Evolutionary conservation across 2,329 filamentous ascomycete genomes (phyloP), one percentile per base, ranked within the genome.

Genomic region (Westerdykella aurantiaca): DNA sequence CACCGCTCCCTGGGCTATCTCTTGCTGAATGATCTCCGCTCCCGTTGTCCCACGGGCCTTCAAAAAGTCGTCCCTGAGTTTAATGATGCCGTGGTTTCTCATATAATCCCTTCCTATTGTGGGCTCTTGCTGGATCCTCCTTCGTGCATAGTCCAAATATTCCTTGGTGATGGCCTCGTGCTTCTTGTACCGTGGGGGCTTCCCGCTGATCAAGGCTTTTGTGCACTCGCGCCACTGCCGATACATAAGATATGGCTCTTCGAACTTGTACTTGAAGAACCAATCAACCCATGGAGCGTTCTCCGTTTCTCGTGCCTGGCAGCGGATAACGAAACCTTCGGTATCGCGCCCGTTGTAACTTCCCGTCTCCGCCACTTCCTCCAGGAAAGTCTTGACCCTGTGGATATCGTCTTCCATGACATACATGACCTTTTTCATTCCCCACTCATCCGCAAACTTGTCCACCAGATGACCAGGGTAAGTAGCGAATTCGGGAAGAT

Each of bases 211-310:
- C 45, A 97, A 69, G 5, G 87, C 79, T 67, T 95, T 97, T 34
- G 93, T 98, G 64, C 87, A 95, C 71, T 98, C 93, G 49, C 93
- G 83, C 93, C 93, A 98, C 71, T 98, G 93, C 18, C 93, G 83
- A 70, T 97, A 98, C 88, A 98, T 94, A 48, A 98, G 73, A 64
- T 98, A 98, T 0, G 93, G 93, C 70, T 98, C 93, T 62, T 98
- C 93, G 48, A 98, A 98, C 72, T 98, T 98, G 79, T 90, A 98
- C 70, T 98, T 98, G 82, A 98, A 98, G 70, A 98, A 98, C 93
- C 93, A 98, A 66, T 98, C 90, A n/a, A 79, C 72, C 64, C 83
- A 93, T 0, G 79, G 77, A 2, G 66, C 67, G 12, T 66, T 63
- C 1, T 68, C 70, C 0, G 73, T 72, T 22, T 81, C 68, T 62